Evolutionary conservation across 768 basidiomycete genomes (phyloP).

Genomic region (Mycena kentingensis): DNA sequence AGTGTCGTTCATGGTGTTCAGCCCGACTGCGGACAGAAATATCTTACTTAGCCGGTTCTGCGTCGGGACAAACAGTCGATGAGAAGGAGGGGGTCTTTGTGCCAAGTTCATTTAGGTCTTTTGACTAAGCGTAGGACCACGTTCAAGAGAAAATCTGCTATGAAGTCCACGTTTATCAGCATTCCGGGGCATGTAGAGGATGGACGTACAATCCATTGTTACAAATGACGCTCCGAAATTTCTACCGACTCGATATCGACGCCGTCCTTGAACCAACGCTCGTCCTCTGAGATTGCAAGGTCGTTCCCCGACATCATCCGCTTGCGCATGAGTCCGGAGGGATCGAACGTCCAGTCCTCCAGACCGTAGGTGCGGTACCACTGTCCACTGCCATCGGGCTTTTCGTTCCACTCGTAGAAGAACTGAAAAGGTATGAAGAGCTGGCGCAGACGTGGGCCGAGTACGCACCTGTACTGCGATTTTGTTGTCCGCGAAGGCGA

Average conservation of each 20-base stretch:
- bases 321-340: constrained; percentile 53
- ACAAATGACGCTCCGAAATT: constrained; percentile 39
- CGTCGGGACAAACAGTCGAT: too few species aligned
- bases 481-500: constrained; percentile 53
- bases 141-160: too few species aligned
- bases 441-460: constrained; percentile 14
- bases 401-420: constrained; percentile 51
- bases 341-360: constrained; percentile 57
- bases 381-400: constrained; percentile 35
- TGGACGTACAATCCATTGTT: constrained; percentile 4
- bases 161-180: too few species aligned
- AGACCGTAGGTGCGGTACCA: constrained; percentile 53
- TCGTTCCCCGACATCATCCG: constrained; percentile 56
- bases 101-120: too few species aligned
- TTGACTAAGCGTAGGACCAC: too few species aligned
- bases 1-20: too few species aligned
- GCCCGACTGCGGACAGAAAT: too few species aligned
- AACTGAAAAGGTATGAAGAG: constrained; percentile 28
- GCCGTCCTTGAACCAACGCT: constrained; percentile 56
- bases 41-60: too few species aligned
- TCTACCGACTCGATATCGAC: constrained; percentile 40
- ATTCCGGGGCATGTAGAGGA: too few species aligned
- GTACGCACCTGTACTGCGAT: constrained; percentile 51
- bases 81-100: too few species aligned
- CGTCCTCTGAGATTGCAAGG: constrained; percentile 44